Evolutionary conservation across 2,329 filamentous ascomycete genomes (phyloP), one percentile per base, ranked within the genome.

Genomic region (Dothideomycetes sp.): DNA sequence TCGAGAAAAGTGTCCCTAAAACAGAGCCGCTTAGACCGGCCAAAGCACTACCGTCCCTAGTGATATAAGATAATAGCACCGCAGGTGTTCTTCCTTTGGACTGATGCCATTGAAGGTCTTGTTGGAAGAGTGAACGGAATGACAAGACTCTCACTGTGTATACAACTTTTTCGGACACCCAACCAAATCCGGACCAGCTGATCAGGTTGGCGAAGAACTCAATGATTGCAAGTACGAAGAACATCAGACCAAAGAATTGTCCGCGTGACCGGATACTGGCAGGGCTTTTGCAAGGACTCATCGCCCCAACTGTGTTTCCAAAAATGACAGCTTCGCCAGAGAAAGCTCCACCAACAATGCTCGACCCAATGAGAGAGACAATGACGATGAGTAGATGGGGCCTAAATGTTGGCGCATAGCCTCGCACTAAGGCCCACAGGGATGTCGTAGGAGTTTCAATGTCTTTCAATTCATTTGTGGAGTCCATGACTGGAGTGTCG

Each of bases 51-150:
- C 77, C 73, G 50, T 87, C 82, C 33, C 72, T 75, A 3, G 79
- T 85, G 46, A 87, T 80, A 47, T 79, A 72, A 0, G 75, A 76
- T 2, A 85, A 64, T 4, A 87, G 64, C 9, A 68, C 60, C 0
- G 75, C 68, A 0, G 81, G 77, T 1, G 70, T 78, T 17, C 79
- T 70, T 4, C 68, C 70, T 16, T 73, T 67, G 0, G 77, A 77
- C 52, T 84, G 75, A 50, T 85, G 81, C 81, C 80, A 86, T 43
- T 80, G 69, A 35, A 82, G 61, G 45, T 78, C 75, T 56, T 84
- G 79, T 43, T 75, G 66, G 37, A 83, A 70, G 1, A 84, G 59
- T 0, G 79, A 75, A 2, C 76, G 70, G 52, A 84, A 74, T 0
- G 76, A 79, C 1, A 80, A 57, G 2, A 80, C 70, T 38, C 79